Conservation (phyloP, 2,329 filamentous ascomycete genomes). For the Malbranchea zuffiana region DNA sequence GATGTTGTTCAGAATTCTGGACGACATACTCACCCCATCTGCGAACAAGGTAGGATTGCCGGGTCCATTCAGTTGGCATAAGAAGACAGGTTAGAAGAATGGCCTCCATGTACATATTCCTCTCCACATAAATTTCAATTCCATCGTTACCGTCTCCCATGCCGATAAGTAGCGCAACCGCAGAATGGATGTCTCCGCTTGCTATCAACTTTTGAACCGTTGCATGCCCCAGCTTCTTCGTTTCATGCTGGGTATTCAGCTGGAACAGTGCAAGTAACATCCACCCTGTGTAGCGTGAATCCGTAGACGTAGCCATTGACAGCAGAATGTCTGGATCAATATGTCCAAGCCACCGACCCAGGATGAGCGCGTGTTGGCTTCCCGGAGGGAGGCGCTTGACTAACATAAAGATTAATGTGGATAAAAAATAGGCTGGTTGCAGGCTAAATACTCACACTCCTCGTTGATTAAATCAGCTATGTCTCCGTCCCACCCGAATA, state of each 20-base stretch:
- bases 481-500: slow-evolving; percentile 91
- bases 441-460: slow-evolving; percentile 46
- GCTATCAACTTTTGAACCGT: slow-evolving; percentile 86
- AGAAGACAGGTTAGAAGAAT: slow-evolving; percentile 75
- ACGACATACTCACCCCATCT: slow-evolving; percentile 94
- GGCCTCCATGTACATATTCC: slow-evolving; percentile 85
- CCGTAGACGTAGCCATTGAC: slow-evolving; percentile 61
- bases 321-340: slow-evolving; percentile 70
- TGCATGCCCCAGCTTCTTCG: slow-evolving; percentile 80
- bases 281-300: slow-evolving; percentile 93
- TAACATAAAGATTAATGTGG: slow-evolving; percentile 17
- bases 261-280: slow-evolving; percentile 88
- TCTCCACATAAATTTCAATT: slow-evolving; percentile 90
- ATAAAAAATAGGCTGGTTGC: neutral
- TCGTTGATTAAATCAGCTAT: slow-evolving; percentile 71
- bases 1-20: slow-evolving; percentile 71
- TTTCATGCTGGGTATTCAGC: slow-evolving; percentile 65
- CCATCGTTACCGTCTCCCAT: slow-evolving; percentile 89
- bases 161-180: slow-evolving; percentile 83
- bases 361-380: slow-evolving; percentile 66
- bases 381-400: slow-evolving; percentile 60
- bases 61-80: slow-evolving; percentile 78
- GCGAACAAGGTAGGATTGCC: slow-evolving; percentile 74
- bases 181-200: slow-evolving; percentile 80
- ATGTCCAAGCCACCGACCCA: slow-evolving; percentile 88